Conservation (phyloP, 2,329 filamentous ascomycete genomes). For the Neonectria neomacrospora region DNA sequence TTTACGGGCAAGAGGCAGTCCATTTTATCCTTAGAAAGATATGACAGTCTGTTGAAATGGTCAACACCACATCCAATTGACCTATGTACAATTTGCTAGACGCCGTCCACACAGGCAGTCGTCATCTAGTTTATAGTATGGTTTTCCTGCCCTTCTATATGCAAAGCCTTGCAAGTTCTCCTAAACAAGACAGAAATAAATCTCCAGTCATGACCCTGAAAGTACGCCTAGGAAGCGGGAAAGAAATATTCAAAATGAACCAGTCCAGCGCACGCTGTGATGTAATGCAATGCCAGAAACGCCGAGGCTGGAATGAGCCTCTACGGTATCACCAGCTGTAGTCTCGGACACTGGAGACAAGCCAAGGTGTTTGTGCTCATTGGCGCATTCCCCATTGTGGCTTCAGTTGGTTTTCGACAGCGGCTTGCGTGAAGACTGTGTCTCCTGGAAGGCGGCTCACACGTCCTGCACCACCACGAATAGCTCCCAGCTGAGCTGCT, state of each 20-base stretch:
- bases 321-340: constrained; percentile 17
- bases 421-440: constrained; percentile 79
- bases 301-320: constrained; percentile 33
- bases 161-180: constrained; percentile 46
- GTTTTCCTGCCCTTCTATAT: constrained; percentile 50
- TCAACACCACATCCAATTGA: constrained; percentile 43
- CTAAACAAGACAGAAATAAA: constrained; percentile 39
- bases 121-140: constrained; percentile 45
- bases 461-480: constrained; percentile 86
- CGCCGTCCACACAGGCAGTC: constrained; percentile 40
- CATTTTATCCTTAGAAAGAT: constrained; percentile 27
- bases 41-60: constrained; percentile 32
- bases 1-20: not conserved
- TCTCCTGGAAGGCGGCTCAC: constrained; percentile 86
- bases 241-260: constrained; percentile 38
- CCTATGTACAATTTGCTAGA: constrained; percentile 46
- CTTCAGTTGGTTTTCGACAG: constrained; percentile 70
- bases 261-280: constrained; percentile 44
- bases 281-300: constrained; percentile 43
- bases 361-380: constrained; percentile 42
- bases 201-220: constrained; percentile 46
- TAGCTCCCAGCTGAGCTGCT: constrained; percentile 72
- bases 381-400: constrained; percentile 67
- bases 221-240: constrained; percentile 44
- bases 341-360: constrained; percentile 14